Evolutionary conservation across 2,329 filamentous ascomycete genomes (phyloP), one percentile per base, ranked within the genome.

Genomic region (Xylariaceae sp.): DNA sequence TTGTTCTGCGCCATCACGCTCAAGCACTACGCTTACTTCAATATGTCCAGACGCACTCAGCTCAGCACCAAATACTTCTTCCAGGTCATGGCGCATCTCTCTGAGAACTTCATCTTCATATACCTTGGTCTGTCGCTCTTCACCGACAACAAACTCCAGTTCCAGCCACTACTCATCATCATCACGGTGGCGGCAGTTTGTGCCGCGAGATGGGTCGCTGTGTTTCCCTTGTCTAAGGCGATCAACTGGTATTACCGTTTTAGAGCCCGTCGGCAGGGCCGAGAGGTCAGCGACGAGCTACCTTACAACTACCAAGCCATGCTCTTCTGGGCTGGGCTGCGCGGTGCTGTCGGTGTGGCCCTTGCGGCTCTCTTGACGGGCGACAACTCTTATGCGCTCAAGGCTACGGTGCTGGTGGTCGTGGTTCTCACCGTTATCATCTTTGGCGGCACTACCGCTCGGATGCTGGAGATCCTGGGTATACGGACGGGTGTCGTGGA

Each of bases 101-200:
- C 92, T 0, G 94, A 99, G 72, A 99, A 99, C 70, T 99, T 99
- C 67, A 99, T 99, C 70, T 99, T 99, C 74, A 99, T 99, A 68
- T 99, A 99, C 65, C 82, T 99, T 0, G 94, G 94, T 6, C 77
- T 99, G 3, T 95, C 94, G 1, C 78, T 99, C 27, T 97, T 99
- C 68, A 96, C 94, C 3, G 91, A 97, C 62, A 85, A 84, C 45
- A 83, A 89, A 44, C 77, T 96, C 19, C 83, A 89, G 52, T 99
- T 95, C 72, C 95, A 96, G 65, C 94, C 94, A 0, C 82, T 96
- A 2, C 89, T 99, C 63, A 97, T 97, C 62, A 87, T 99, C 48
- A 84, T 99, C 58, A 92, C 92, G 0, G 85, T 96, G 4, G 74
- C 92, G 42, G 91, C 94, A 5, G 96, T 99, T 45, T 97, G 92